phyloP scores from a whole-genome alignment of 805 yeast genomes.

The Sugiyamaella chiloensis region DNA sequence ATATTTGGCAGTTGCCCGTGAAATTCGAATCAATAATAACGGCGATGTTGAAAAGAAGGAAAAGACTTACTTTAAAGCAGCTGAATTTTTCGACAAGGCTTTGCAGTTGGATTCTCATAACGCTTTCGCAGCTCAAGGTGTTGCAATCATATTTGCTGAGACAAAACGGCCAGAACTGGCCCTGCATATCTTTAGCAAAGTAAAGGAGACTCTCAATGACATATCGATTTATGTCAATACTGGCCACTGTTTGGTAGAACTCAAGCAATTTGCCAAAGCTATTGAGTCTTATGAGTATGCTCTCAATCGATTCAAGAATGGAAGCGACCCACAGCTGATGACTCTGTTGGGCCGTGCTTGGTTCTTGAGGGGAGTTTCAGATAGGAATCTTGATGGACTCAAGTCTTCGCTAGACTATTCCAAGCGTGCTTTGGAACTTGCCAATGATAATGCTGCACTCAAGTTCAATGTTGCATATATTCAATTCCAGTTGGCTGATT shows the following conservation, averaged over 20 bases:
- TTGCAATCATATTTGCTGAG: constrained; percentile 90
- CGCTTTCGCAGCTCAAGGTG: constrained; percentile 96
- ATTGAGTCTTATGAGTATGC: constrained; percentile 86
- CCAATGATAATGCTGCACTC: constrained; percentile 44
- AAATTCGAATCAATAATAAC: constrained; percentile 47
- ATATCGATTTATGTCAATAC: constrained; percentile 77
- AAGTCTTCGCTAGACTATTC: constrained; percentile 62
- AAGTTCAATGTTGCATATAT: constrained; percentile 80
- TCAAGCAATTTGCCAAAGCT: constrained; percentile 79
- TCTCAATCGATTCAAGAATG: constrained; percentile 54
- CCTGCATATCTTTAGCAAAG: constrained; percentile 78
- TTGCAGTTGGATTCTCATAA: constrained; percentile 77
- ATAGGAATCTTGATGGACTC: constrained; percentile 59
- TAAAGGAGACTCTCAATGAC: constrained; percentile 85
- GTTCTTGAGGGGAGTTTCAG: constrained; percentile 72
- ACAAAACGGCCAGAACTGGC: constrained; percentile 67
- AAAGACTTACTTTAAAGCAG: constrained; percentile 82
- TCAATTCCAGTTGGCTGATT: constrained; percentile 84
- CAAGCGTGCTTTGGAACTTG: constrained; percentile 49
- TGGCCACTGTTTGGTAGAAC: constrained; percentile 83
- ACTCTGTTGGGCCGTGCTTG: constrained; percentile 84
- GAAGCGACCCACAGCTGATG: constrained; percentile 61
- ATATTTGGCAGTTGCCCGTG: constrained; percentile 76
- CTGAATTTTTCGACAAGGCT: constrained; percentile 86
- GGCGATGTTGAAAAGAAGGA: constrained; percentile 58